Evolutionary conservation across 306 rosid species (phyloP).

Genomic region (Rosa lucieae): DNA sequence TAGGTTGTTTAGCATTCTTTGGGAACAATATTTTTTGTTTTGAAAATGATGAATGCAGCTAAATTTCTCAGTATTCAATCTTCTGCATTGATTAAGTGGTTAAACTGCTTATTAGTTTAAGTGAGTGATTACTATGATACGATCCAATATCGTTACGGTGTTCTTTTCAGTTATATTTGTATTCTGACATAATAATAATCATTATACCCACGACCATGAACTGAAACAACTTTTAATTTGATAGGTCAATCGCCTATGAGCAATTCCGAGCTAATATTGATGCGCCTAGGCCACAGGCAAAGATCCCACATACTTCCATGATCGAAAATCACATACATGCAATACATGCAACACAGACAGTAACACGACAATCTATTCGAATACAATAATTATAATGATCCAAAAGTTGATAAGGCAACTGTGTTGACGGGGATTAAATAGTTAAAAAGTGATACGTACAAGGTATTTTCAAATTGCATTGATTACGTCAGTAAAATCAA

Average conservation of each 20-base stretch:
- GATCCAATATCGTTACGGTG: too few relatives aligned
- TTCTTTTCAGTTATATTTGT: neutral
- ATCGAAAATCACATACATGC: neutral
- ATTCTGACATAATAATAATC: neutral
- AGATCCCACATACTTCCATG: too few relatives aligned
- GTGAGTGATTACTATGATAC: too few relatives aligned
- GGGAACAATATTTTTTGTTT: neutral
- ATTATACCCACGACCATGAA: too few relatives aligned
- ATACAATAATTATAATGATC: too few relatives aligned
- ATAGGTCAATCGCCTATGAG: too few relatives aligned
- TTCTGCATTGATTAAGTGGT: neutral
- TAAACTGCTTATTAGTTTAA: neutral
- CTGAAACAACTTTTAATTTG: too few relatives aligned
- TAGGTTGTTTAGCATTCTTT: neutral
- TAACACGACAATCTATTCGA: too few relatives aligned
- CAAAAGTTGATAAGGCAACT: too few relatives aligned
- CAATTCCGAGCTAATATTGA: too few relatives aligned
- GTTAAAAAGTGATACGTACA: neutral
- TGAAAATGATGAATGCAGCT: neutral
- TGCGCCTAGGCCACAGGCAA: too few relatives aligned
- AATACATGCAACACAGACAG: neutral
- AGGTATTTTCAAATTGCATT: neutral
- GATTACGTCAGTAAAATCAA: neutral
- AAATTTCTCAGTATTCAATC: neutral
- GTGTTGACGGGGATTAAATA: too few relatives aligned